Evolutionary conservation across 805 yeast species (phyloP).

Genomic region (Yamadazyma sp.): DNA sequence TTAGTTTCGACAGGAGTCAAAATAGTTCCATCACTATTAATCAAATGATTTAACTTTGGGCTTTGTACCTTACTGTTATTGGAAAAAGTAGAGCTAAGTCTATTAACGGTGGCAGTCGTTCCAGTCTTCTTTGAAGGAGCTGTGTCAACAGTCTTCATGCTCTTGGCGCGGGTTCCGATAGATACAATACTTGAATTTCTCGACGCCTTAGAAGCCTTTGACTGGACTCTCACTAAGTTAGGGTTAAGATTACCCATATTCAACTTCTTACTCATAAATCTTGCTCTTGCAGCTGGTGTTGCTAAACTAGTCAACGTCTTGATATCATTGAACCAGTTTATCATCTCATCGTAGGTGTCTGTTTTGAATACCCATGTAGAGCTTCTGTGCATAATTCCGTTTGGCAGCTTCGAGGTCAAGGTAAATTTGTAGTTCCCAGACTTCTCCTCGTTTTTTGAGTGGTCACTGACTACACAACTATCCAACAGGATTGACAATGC

Average conservation of each 20-base stretch:
- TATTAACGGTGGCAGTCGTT: constrained; percentile 15
- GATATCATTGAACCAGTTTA: constrained; percentile 81
- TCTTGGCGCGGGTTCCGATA: constrained; percentile 7
- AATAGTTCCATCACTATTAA: constrained; percentile 46
- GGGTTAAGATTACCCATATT: constrained; percentile 17
- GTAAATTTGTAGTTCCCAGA: constrained; percentile 71
- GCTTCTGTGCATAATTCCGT: constrained; percentile 72
- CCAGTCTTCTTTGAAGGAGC: constrained; percentile 7
- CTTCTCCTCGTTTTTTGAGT: constrained; percentile 67
- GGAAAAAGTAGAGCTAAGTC: constrained; percentile 41
- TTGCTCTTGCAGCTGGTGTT: constrained; percentile 58
- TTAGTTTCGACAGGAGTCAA: constrained; percentile 39
- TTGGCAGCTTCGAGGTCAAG: constrained; percentile 65
- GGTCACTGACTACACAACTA: constrained; percentile 81
- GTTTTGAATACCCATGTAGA: constrained; percentile 96
- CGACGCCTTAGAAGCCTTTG: constrained; percentile 9
- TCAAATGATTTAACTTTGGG: constrained; percentile 40
- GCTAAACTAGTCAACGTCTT: constrained; percentile 63
- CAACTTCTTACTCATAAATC: constrained; percentile 30
- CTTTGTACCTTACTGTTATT: constrained; percentile 25
- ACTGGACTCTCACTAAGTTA: constrained; percentile 14
- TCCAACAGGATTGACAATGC: constrained; percentile 78
- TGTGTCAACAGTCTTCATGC: constrained; percentile 12
- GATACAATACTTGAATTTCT: constrained; percentile 15
- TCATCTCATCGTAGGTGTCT: constrained; percentile 77